Evolutionary conservation across 306 rosid genomes (phyloP), one percentile per base, ranked within the genome.

Genomic region (Inga laurina): DNA sequence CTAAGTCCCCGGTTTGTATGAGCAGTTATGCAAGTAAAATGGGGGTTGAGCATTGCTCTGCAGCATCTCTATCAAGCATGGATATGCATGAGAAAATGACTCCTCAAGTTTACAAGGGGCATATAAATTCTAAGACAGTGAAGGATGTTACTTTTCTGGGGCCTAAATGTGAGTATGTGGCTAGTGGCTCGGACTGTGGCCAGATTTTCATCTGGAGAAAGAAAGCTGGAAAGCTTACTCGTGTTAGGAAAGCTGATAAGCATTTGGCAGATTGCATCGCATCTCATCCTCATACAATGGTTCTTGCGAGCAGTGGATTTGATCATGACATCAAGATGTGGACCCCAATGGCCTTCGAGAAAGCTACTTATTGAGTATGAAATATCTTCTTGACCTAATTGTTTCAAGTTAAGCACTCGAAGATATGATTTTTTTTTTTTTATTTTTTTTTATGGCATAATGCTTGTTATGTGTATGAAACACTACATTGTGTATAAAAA

Each of bases 141-240:
- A 96, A 96, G 88, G 98, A 98, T 74, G 99, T 94, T 80, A 94
- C 82, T 82, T 96, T 96, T 80, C 88, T 92, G 78, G 98, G 99
- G 65, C 98, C 98, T 37, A 90, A 88, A 11, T 91, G 94, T 62
- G 99, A 96, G 82, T 96, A 94, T 89, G 99, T 94, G 49, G 90
- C 90, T 64, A 96, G 99, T 61, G 99, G 99, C 27, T 96, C 99
- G 75, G 99, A 92, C 74, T 96, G 99, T 88, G 99, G 98, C 74
- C 91, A 97, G 56, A 96, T 96, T 82, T 96, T 96, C 88, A 87
- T 91, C 56, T 92, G 99, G 99, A 94, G 81, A 84, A 96, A 92
- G 87, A 93, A 91, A 81, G 93, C 88, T 7, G 97, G 97, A 75
- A 88, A 90, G 87, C 96, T 96, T 48, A 89, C 92, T 81, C 99